phyloP scores from a whole-genome alignment of 768 basidiomycete species.

The Boletus sp. region DNA sequence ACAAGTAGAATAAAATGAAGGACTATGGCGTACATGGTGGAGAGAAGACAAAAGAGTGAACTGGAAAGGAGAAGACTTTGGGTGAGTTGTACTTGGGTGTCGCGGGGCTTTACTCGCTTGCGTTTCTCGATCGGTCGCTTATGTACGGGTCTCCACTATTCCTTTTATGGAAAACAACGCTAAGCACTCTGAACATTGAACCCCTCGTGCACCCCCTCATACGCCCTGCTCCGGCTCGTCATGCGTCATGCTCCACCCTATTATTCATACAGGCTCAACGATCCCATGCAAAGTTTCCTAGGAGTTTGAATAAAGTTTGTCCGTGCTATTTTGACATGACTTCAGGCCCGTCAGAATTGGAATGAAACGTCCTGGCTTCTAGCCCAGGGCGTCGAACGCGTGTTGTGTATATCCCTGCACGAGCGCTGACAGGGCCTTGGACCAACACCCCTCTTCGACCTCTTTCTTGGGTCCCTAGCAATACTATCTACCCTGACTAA shows the following conservation, averaged over 20 bases:
- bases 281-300: neutral
- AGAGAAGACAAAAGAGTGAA: constrained; percentile 13
- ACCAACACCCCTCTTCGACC: too few species aligned
- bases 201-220: neutral
- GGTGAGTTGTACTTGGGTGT: neutral
- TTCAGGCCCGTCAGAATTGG: neutral
- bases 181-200: neutral
- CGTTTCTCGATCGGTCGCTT: constrained; percentile 11
- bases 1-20: neutral
- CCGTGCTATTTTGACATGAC: neutral
- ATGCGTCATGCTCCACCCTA: neutral
- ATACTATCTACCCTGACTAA: neutral
- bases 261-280: neutral
- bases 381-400: constrained; percentile 5
- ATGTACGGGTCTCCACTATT: neutral
- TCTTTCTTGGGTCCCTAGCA: neutral
- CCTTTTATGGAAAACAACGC: constrained; percentile 9
- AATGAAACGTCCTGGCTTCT: constrained; percentile 14
- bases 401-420: neutral
- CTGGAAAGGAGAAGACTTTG: constrained; percentile 7
- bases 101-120: constrained; percentile 1
- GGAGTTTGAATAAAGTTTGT: neutral
- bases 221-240: neutral
- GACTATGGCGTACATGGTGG: constrained; percentile 20
- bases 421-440: neutral